Conservation (phyloP, 2,329 filamentous ascomycete species). For the Claviceps africana region DNA sequence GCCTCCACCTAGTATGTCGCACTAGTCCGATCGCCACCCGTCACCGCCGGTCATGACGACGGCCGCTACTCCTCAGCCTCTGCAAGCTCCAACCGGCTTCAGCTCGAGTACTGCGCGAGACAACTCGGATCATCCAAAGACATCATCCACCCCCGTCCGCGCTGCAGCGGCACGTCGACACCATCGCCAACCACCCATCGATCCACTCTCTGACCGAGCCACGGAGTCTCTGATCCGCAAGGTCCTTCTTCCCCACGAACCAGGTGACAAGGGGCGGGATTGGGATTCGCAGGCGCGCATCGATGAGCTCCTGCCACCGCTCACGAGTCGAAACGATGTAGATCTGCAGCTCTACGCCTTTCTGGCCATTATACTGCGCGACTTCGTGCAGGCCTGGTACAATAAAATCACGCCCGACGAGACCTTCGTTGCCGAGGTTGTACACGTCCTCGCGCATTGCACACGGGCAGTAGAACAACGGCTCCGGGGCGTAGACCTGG, state of each 20-base stretch:
- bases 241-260: constrained; percentile 63
- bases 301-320: constrained; percentile 70
- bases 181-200: constrained; percentile 23
- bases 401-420: constrained; percentile 81
- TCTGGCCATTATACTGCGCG: constrained; percentile 75
- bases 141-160: constrained; percentile 10
- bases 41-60: constrained; percentile 14
- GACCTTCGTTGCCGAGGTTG: constrained; percentile 71
- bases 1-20: constrained; percentile 1
- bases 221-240: constrained; percentile 71
- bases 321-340: constrained; percentile 89
- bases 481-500: constrained; percentile 67
- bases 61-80: constrained; percentile 6
- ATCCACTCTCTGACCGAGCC: constrained; percentile 60
- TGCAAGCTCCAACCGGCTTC: constrained; percentile 6
- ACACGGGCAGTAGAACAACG: constrained; percentile 79
- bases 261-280: constrained; percentile 40
- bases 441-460: constrained; percentile 85
- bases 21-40: constrained; percentile 3
- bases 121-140: constrained; percentile 1
- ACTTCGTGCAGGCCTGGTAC: constrained; percentile 92
- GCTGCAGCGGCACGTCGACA: constrained; percentile 16
- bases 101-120: constrained; percentile 2
- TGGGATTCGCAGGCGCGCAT: constrained; percentile 40
- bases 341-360: constrained; percentile 89